A percentile compares a stretch with the other conserved stretches of the same genome.
phyloP scores from a whole-genome alignment of 805 yeast genomes.

The Suhomyces prunicola region DNA sequence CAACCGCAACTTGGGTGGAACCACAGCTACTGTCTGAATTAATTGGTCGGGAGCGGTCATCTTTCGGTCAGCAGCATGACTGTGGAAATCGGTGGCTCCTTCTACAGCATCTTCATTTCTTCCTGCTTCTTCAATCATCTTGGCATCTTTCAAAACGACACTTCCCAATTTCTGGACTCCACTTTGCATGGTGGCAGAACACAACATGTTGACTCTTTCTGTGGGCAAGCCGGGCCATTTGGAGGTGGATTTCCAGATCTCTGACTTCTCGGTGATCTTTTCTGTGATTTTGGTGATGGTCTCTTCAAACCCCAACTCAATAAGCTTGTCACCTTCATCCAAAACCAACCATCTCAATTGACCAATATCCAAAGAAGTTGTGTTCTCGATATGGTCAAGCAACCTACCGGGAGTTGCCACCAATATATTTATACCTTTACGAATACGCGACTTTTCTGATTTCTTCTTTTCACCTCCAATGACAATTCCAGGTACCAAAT shows the following conservation, averaged over 20 bases:
- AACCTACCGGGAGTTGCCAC: conserved; percentile 97
- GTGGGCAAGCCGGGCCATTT: conserved; percentile 60
- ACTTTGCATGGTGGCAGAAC: conserved; percentile 91
- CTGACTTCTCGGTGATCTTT: conserved; percentile 47
- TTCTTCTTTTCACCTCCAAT: conserved; percentile 99
- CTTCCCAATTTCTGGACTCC: conserved; percentile 80
- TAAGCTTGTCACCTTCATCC: conserved; percentile 95
- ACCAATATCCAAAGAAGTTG: conserved; percentile 67
- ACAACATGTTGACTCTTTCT: conserved; percentile 71
- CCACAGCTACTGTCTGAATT: conserved; percentile 72
- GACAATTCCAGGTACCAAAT: conserved; percentile 91
- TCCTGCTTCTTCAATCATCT: conserved; percentile 50
- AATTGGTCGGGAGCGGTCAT: conserved; percentile 85
- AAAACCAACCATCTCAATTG: conserved; percentile 82
- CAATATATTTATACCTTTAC: conserved; percentile 94
- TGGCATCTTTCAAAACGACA: conserved; percentile 68
- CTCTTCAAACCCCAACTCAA: conserved; percentile 96
- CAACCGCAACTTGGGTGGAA: conserved; percentile 87
- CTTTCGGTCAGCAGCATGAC: conserved; percentile 7
- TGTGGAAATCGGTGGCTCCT: conserved; percentile 2
- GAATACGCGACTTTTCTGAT: conserved; percentile 89
- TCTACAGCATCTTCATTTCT: conserved; percentile 8
- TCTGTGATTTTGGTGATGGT: conserved; percentile 74
- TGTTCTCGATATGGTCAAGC: conserved; percentile 91
- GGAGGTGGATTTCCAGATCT: conserved; percentile 32